Evolutionary conservation across 1,139 yeast genomes (phyloP), one percentile per base, ranked within the genome.

Genomic region (Citeromyces hawaiiensis): DNA sequence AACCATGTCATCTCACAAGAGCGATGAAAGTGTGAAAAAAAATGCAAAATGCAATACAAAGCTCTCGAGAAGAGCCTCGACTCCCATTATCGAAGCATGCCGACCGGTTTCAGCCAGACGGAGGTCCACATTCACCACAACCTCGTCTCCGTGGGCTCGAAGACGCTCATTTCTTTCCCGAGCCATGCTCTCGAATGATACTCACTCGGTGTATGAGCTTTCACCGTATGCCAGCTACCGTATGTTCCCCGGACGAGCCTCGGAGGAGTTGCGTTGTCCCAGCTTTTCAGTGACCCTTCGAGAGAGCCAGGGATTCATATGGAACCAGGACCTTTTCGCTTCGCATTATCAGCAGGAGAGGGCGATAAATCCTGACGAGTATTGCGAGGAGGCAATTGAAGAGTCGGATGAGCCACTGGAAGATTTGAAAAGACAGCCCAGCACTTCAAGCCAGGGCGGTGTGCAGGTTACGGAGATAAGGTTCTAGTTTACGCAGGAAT

Each of bases 291-390:
- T 69, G 37, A 68, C 75, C 30, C 60, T 81, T 31, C 68, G 68
- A 39, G 85, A 79, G 51, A 67, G 78, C 38, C 88, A 81, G 53
- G 91, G 91, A 4, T 81, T 80, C 50, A 60, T 73, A 15, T 81
- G 83, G 69, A 81, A 81, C 55, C 86, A 78, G 49, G 85, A 78
- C 49, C 59, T 80, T 43, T 80, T 79, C 63, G 86, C 83, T 8
- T 66, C 78, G 7, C 72, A 77, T 7, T 75, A 72, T 51, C 82
- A 75, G 47, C 86, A 77, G 48, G 70, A 65, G 50, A 55, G 69
- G 39, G 66, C 76, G 1, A 46, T 19, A 5, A 19, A 19, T 19
- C 63, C 3, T 61, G 69, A 42, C 19, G 44, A 43, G 21, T 47
- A 45, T 21, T 47, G 45, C 5, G 38, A 44, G 8, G 40, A 42